Evolutionary conservation across 805 yeast genomes (phyloP), one percentile per base, ranked within the genome.

Genomic region (Citeromyces matritensis): DNA sequence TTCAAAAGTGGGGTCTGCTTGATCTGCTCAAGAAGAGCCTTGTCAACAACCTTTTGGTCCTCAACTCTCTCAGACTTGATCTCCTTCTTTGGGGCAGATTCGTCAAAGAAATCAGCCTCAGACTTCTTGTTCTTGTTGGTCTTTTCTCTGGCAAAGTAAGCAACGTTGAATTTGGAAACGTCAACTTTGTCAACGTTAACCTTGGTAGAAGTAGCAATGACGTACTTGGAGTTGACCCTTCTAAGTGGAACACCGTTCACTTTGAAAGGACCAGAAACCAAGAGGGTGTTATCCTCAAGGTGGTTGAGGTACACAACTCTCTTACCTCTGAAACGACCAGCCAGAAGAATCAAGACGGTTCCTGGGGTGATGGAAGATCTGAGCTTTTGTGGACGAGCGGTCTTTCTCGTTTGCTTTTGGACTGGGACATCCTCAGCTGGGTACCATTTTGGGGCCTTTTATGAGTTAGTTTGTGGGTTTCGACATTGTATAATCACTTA

Each of bases 321-420:
- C 83, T 88, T 91, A 65, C 98, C 98, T 69, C 98, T 83, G 94
- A 85, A 88, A 69, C 95, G 84, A 62, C 98, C 98, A 55, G 97
- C 96, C 60, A 88, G 76, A 63, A 88, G 69, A 65, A 88, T 88
- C 61, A 91, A 73, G 49, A 88, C 96, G 57, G 96, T 81, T 63
- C 98, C 98, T 65, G 96, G 96, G 32, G 51, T 55, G 33, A 52
- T 42, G 21, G 55, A 82, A 55, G 94, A 71, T 69, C 98, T 86
- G 63, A 91, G 73, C 68, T 80, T 80, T 66, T 84, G 93, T 57
- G 96, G 94, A 61, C 84, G 83, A 52, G 72, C 71, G 54, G 85
- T 60, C 81, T 86, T 78, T 75, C 91, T 78, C 57, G 80, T 57
- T 64, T 69, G 70, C 73, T 74, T 79, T 55, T 81, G 73, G 53